Base-by-base conservation (phyloP, 495 filamentous ascomycete genomes). In the Xylaria curta region DNA sequence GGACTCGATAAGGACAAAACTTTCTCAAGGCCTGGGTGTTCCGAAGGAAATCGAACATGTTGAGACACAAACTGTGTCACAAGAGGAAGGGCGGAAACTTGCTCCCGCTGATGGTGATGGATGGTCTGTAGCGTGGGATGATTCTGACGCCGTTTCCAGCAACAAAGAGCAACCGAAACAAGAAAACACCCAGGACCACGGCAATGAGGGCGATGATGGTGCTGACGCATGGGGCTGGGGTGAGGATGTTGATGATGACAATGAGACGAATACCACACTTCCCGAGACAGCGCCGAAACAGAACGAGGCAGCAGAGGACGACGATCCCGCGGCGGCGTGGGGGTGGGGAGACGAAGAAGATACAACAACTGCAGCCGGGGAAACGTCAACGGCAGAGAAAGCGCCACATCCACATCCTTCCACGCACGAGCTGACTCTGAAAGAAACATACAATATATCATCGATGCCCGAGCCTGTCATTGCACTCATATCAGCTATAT, bases 371-470 rank as follows among this genome's bases (percentile, higher is more conserved):
- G 68, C 71, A 68, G 6, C 28, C 13, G 53, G 51, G 46, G 51
- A 60, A 12, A 38, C 31, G 6, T n/a, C 28, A 15, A 31, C 44
- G 13, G 40, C 24, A 8, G 40, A 49, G 33, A 36, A 46, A 8
- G 19, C 13, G 12, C 4, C 31, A 6, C 69, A 69, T 15, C n/a
- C 68, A 66, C 40, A 15, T 19, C 19, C 17, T 3, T 66, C 62
- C 46, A 82, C 81, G 1, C 80, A 81, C 19, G 84, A 87, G 73
- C 79, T 98, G 66, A 95, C 91, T 0, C 81, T 99, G 64, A 93
- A 86, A 74, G 96, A 99, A 81, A 90, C 85, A 2, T 98, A 97
- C 81, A 94, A 90, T 66, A 90, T 96, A 36, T 97, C 95, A 10
- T 90, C 92, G 36, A 89, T 97, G 72, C 96, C 96, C 1, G 89